These are phyloP conservation scores for Arthroderma sp. DNA, from an alignment of 2,329 filamentous ascomycete species.

Conservation along the genomic window DNA sequence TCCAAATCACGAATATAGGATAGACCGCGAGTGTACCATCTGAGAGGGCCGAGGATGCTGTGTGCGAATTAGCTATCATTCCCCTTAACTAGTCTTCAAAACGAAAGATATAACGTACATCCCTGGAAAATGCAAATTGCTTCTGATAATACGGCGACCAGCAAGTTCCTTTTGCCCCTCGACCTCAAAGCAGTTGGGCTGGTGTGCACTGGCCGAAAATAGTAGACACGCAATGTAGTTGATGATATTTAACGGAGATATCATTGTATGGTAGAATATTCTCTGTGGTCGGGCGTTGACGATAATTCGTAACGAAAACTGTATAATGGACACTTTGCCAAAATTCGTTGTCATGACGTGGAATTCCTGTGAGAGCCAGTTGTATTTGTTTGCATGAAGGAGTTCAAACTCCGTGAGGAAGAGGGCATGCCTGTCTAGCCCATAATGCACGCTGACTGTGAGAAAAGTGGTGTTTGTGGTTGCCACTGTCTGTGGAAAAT, in stretches of 20 bases:
- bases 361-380: conserved; percentile 11
- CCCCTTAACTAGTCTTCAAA: no score
- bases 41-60: conserved; percentile 12
- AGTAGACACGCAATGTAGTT: conserved; percentile 9
- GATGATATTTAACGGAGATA: conserved; percentile 9
- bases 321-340: conserved; percentile 12
- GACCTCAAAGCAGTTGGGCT: conserved; percentile 8
- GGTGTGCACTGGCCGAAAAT: conserved; percentile 12
- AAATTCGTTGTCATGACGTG: conserved; percentile 13
- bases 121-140: conserved; percentile 12
- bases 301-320: conserved; percentile 12
- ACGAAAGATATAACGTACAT: conserved; percentile 2
- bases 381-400: conserved; percentile 12
- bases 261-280: conserved; percentile 6
- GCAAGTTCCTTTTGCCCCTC: conserved; percentile 3
- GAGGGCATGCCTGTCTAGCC: conserved; percentile 10
- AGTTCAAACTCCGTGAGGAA: conserved; percentile 5
- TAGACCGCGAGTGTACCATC: conserved; percentile 13
- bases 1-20: conserved; percentile 13
- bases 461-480: conserved; percentile 5
- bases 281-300: conserved; percentile 7
- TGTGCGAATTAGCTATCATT: background rate
- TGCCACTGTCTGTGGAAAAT: conserved; percentile 5
- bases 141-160: conserved; percentile 9
- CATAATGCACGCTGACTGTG: conserved; percentile 8